These are phyloP conservation scores for Diaporthe aspalathi DNA, from an alignment of 2,329 filamentous ascomycete species.

Conservation along the genomic window DNA sequence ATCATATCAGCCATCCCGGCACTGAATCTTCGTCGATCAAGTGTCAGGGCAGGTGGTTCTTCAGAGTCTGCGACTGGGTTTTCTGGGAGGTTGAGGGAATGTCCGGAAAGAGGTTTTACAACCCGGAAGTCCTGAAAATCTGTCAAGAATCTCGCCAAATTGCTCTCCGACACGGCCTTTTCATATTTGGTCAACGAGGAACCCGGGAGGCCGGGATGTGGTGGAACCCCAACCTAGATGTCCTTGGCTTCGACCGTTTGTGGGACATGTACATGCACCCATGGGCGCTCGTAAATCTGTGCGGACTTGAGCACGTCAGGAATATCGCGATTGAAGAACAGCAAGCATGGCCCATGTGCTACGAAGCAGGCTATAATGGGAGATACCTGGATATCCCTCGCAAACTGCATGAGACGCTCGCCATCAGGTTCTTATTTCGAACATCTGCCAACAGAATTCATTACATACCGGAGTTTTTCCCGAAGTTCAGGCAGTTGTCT, in stretches of 20 bases:
- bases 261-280: background rate
- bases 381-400: background rate
- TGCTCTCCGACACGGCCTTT: background rate
- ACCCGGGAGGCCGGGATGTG: background rate
- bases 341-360: background rate
- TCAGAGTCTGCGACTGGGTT: background rate
- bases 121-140: background rate
- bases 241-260: background rate
- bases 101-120: too few relatives aligned
- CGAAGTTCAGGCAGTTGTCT: background rate
- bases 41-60: background rate
- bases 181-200: background rate
- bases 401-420: background rate
- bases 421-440: background rate
- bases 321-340: background rate
- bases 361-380: background rate
- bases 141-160: background rate
- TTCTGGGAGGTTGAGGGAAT: too few relatives aligned
- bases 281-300: background rate
- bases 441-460: background rate
- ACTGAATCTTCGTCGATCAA: background rate
- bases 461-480: background rate
- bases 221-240: background rate
- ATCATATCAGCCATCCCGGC: too few relatives aligned
- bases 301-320: background rate